These are phyloP conservation scores for Kodamaea suecica DNA, from an alignment of 1,139 yeast genomes.

Conservation along the genomic window DNA sequence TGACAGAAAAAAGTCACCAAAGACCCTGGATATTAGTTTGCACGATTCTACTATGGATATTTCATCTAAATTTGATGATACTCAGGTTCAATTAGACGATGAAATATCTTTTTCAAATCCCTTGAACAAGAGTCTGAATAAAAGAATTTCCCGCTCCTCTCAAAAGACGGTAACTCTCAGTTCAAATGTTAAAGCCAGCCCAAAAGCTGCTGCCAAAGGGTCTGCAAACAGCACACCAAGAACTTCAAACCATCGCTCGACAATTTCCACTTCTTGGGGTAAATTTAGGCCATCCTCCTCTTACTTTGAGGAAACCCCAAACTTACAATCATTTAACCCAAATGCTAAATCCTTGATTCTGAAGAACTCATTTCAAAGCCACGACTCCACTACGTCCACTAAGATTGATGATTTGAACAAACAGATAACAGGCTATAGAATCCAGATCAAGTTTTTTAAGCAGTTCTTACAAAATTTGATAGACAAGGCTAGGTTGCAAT, in stretches of 20 bases:
- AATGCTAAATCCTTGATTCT: constrained; percentile 5
- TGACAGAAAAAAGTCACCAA: background rate
- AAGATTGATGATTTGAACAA: constrained; percentile 35
- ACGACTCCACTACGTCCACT: constrained; percentile 15
- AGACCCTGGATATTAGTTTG: constrained; percentile 12
- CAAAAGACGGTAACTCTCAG: no score
- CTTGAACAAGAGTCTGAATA: background rate
- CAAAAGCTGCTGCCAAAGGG: background rate
- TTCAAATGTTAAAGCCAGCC: background rate
- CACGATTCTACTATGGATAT: constrained; percentile 24
- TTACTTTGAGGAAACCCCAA: constrained; percentile 9
- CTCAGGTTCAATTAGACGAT: constrained; percentile 31
- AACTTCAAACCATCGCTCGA: constrained; percentile 8
- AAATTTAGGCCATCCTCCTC: constrained; percentile 27
- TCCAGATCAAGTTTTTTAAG: constrained; percentile 42
- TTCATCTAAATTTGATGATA: constrained; percentile 23
- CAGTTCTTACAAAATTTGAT: constrained; percentile 39
- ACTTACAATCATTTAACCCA: constrained; percentile 9
- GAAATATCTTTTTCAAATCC: constrained; percentile 25
- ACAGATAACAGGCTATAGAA: constrained; percentile 41
- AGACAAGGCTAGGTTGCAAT: constrained; percentile 21
- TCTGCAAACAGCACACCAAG: constrained; percentile 1
- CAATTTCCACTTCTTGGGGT: constrained; percentile 26
- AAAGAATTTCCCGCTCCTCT: no score
- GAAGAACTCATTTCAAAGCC: constrained; percentile 12